Evolutionary conservation across 495 filamentous ascomycete genomes (phyloP), one percentile per base, ranked within the genome.

Genomic region (Aspergillus campestris): DNA sequence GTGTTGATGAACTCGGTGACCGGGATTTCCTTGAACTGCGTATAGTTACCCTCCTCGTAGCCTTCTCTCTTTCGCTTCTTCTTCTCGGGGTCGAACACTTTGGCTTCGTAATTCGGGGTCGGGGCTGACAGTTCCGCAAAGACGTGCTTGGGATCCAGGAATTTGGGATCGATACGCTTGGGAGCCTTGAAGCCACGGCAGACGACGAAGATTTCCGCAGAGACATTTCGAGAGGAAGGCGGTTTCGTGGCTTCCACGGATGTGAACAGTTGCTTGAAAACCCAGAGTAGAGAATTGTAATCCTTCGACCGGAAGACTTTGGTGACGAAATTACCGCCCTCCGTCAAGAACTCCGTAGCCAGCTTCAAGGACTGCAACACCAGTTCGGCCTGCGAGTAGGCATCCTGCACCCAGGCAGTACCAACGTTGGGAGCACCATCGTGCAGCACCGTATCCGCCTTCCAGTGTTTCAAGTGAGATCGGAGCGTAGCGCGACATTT

Each of bases 261-360:
- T 27, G 73, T 75, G 71, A 98, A 98, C 3, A 97, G 73, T 62
- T 97, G 94, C 56, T 94, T 94, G 74, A 95, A 94, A 34, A 97
- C 91, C 92, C 92, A 99, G 38, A 96, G 79, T 37, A 99, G 70
- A 38, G 86, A 79, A 61, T 96, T 95, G 74, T 95, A 96, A 62
- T 98, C 90, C 57, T 94, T 95, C n/a, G 87, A 94, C 47, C 92
- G 67, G 73, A 99, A 99, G 27, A 99, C 86, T 60, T 99, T 99
- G 36, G 92, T 99, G 40, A 97, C 89, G 46, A 99, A 99, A 7
- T 81, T 89, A 52, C 92, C 92, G 8, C 90, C 89, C 63, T 91
- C 86, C 6, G 78, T 70, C 49, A 99, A 62, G 56, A 99, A 99
- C 52, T 97, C 91, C 0, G 89, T 95, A 8, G 92, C 92, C 28